Evolutionary conservation across 139 green algal genomes (phyloP), one percentile per base, ranked within the genome.

Genomic region (Spirogloea muscicola): DNA sequence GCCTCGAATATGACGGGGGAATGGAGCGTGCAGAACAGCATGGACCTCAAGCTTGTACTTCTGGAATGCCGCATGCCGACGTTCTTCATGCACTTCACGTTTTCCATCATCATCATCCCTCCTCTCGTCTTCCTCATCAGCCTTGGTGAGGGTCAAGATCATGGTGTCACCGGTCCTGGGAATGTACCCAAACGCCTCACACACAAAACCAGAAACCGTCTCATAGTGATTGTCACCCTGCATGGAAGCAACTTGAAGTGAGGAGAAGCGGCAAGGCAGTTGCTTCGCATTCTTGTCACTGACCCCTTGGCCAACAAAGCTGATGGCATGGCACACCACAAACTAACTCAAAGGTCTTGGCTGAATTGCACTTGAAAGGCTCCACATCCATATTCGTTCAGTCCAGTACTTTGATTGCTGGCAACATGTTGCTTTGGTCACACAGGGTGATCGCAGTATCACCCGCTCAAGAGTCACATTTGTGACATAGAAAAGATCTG

Each of bases 171-270:
- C 80, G 9, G 58, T 48, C 29, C 60, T 13, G 2, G 81, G 81
- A 25, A 86, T 86, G 27, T 75, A 70, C 0, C 62, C 81, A 79
- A 86, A 86, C 33, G 43, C 41, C 39, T 79, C 48, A 61, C 70
- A 84, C 69, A 85, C 58, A 36, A 74, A 86, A n/a, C 81, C 81
- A 13, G 64, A 73, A 40, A 86, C 76, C 38, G 81, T 86, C 40
- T 86, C 81, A 41, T 84, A 86, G 9, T 68, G 31, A 5, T 78
- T 21, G 39, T 25, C 16, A 13, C 21, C 61, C 34, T 77, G 70
- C 51, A 46, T 1, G 25, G n/a, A n/a, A n/a, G n/a, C 44, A 52
- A 52, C 10, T 52, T 25, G 10, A 25, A 25, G 13, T 52, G n/a
- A 13, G 44, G 16, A 16, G 13, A 52, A 52, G 16, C 44, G 16